These are phyloP conservation scores for Mycena indigotica DNA, from an alignment of 768 basidiomycete genomes.

Conservation along the genomic window DNA sequence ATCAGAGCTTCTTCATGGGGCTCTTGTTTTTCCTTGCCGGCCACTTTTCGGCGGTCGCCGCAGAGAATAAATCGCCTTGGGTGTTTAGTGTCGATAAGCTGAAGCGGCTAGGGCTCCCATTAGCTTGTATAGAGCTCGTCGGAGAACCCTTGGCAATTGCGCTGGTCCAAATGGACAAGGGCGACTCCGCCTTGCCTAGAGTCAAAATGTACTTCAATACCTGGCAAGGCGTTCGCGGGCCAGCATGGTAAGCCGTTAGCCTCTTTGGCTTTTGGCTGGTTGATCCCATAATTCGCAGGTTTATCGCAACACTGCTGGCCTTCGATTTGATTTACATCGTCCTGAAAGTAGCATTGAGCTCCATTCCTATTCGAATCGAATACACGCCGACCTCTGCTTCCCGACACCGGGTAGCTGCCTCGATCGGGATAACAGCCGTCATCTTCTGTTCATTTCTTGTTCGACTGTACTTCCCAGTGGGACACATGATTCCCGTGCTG, in stretches of 20 bases:
- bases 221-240: conserved; percentile 12
- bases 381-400: conserved; percentile 3
- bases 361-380: conserved; percentile 5
- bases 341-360: conserved; percentile 2
- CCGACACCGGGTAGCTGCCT: conserved; percentile 2
- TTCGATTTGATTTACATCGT: conserved; percentile 18
- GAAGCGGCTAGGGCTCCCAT: conserved; percentile 16
- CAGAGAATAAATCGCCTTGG: background rate
- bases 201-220: background rate
- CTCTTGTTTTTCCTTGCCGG: conserved; percentile 14
- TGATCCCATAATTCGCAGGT: conserved; percentile 5
- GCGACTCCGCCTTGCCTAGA: background rate
- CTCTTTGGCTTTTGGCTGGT: background rate
- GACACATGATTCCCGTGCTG: conserved; percentile 4
- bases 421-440: background rate
- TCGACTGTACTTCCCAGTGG: conserved; percentile 11
- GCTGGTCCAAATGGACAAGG: conserved; percentile 4
- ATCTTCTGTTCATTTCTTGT: conserved; percentile 11
- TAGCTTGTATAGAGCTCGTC: conserved; percentile 7
- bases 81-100: conserved; percentile 13
- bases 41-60: conserved; percentile 12
- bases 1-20: conserved; percentile 20
- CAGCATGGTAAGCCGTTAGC: conserved; percentile 12
- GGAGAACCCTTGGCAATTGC: background rate
- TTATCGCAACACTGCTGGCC: conserved; percentile 6